Conservation (phyloP, 2,329 filamentous ascomycete genomes). For the Penicillium verrucosum region DNA sequence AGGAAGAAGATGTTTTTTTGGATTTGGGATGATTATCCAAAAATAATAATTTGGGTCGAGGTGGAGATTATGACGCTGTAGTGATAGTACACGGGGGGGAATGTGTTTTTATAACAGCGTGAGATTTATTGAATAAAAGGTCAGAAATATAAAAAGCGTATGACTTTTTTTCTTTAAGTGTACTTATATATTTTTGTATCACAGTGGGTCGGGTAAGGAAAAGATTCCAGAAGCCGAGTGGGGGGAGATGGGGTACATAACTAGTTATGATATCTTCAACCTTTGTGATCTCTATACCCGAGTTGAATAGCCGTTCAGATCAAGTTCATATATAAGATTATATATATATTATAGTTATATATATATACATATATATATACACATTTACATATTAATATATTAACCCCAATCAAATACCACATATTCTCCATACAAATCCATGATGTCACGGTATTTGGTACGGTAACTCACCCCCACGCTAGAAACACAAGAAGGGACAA, state of each 20-base stretch:
- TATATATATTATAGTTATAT: not conserved
- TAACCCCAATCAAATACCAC: not conserved
- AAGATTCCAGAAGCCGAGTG: constrained; percentile 30
- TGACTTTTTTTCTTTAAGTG: constrained; percentile 21
- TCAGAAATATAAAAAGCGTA: constrained; percentile 1
- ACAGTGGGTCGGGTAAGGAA: constrained; percentile 22
- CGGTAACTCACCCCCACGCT: constrained; percentile 6
- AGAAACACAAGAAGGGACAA: not conserved
- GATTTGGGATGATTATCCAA: too few species aligned
- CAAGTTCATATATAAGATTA: not conserved
- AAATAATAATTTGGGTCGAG: constrained; percentile 3
- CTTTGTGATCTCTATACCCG: too few species aligned
- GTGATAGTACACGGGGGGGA: constrained; percentile 13
- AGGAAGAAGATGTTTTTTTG: not conserved
- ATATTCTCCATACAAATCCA: not conserved
- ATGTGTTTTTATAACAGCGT: not conserved
- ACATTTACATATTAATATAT: too few species aligned
- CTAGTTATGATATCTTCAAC: not conserved
- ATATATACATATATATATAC: too few species aligned
- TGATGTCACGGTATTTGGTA: constrained; percentile 8
- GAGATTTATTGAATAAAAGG: not conserved
- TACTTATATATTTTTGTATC: constrained; percentile 25
- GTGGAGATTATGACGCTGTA: constrained; percentile 21
- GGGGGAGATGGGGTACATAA: constrained; percentile 5
- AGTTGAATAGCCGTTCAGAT: not conserved